phyloP scores from a whole-genome alignment of 768 basidiomycete genomes.

The Boletus barrowsii region DNA sequence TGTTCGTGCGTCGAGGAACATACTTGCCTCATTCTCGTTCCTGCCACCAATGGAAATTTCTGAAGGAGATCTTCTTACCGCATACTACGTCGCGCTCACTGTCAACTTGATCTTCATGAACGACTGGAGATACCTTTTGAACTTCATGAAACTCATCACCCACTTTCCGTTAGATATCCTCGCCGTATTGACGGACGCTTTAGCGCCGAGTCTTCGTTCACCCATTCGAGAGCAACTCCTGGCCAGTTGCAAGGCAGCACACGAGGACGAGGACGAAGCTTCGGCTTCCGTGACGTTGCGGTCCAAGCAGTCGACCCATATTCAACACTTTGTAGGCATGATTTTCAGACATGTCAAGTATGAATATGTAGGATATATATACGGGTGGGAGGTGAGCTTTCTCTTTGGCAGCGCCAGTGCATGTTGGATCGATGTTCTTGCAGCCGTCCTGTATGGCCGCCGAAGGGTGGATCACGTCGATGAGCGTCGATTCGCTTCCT shows the following conservation, averaged over 20 bases:
- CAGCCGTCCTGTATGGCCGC: slow-evolving; percentile 37
- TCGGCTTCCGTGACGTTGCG: slow-evolving; percentile 27
- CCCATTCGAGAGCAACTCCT: slow-evolving; percentile 27
- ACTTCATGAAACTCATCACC: slow-evolving; percentile 32
- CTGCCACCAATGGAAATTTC: slow-evolving; percentile 18
- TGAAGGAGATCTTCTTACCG: slow-evolving; percentile 35
- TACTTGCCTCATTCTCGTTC: slow-evolving; percentile 32
- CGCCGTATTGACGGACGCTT: slow-evolving; percentile 38
- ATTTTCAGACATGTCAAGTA: slow-evolving; percentile 40
- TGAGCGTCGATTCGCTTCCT: slow-evolving; percentile 39
- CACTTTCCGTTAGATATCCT: slow-evolving; percentile 42
- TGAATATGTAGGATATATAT: slow-evolving; percentile 43
- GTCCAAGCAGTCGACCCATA: slow-evolving; percentile 18
- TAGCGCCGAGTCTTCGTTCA: slow-evolving; percentile 34
- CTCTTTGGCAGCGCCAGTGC: neutral
- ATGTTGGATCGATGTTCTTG: neutral
- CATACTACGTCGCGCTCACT: slow-evolving; percentile 36
- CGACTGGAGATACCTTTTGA: slow-evolving; percentile 31
- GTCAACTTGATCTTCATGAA: slow-evolving; percentile 38
- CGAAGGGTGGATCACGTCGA: slow-evolving; percentile 43
- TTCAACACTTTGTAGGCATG: slow-evolving; percentile 50
- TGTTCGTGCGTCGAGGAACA: slow-evolving; percentile 39
- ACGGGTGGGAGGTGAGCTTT: slow-evolving; percentile 46
- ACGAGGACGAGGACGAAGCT: slow-evolving; percentile 31
- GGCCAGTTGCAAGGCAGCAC: slow-evolving; percentile 27